Evolutionary conservation across 495 filamentous ascomycete species (phyloP).

Genomic region (Penicillium ochrochloron): DNA sequence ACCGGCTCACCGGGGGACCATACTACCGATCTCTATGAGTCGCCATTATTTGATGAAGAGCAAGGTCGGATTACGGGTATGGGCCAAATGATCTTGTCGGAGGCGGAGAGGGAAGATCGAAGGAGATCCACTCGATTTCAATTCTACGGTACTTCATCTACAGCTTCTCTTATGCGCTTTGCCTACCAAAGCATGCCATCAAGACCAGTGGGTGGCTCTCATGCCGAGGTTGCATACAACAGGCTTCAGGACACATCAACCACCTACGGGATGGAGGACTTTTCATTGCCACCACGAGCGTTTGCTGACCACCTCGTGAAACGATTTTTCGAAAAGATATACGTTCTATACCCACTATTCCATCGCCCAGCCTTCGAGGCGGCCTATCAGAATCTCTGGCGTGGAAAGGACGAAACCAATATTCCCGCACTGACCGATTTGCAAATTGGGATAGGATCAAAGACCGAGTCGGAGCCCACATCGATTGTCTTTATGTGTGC

Average conservation of each 20-base stretch:
- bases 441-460: conserved; percentile 19
- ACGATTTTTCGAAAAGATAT: conserved; percentile 40
- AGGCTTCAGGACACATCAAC: conserved; percentile 15
- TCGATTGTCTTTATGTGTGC: conserved; percentile 38
- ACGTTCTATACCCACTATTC: conserved; percentile 44
- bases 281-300: conserved; percentile 34
- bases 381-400: conserved; percentile 35
- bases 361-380: conserved; percentile 39
- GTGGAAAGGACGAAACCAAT: conserved; percentile 6
- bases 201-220: background rate
- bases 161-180: conserved; percentile 2
- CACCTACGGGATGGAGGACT: conserved; percentile 13
- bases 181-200: conserved; percentile 1
- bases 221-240: conserved; percentile 1
- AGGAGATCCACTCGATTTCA: conserved; percentile 3
- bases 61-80: background rate
- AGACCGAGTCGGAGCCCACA: conserved; percentile 4
- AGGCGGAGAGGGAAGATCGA: background rate
- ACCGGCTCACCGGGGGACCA: no score
- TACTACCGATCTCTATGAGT: no score
- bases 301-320: conserved; percentile 40
- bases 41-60: background rate
- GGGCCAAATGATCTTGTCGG: conserved; percentile 1
- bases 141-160: conserved; percentile 3
- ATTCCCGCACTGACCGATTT: conserved; percentile 10